phyloP scores from a whole-genome alignment of 306 rosid species.

The Alnus glutinosa region DNA sequence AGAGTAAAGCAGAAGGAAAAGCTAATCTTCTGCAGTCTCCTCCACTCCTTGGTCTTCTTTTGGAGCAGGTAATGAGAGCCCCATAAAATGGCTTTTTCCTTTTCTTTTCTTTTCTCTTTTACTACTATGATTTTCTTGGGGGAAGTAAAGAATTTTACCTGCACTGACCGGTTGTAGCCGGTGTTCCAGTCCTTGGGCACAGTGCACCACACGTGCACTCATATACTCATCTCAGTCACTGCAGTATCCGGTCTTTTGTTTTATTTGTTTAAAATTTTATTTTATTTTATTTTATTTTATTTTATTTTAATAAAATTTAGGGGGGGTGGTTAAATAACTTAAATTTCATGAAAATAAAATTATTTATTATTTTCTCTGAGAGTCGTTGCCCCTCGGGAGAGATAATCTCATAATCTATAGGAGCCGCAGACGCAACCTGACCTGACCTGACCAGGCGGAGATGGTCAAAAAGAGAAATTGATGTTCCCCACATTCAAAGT shows the following conservation, averaged over 20 bases:
- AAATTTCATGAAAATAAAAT: neutral
- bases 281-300: neutral
- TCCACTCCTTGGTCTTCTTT: conserved; percentile 35
- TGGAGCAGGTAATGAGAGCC: conserved; percentile 30
- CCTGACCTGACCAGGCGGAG: neutral
- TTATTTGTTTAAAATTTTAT: neutral
- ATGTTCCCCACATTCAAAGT: neutral
- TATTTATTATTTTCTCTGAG: neutral
- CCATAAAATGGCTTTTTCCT: neutral
- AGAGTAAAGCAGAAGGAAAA: neutral
- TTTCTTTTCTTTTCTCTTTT: neutral
- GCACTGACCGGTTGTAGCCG: conserved; percentile 32
- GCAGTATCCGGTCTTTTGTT: neutral
- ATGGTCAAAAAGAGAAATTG: conserved; percentile 8
- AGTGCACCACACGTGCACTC: conserved; percentile 47
- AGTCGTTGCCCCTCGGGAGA: conserved; percentile 1
- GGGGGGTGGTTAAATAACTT: neutral
- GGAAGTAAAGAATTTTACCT: conserved; percentile 15
- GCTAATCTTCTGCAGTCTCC: conserved; percentile 25
- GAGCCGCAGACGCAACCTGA: neutral
- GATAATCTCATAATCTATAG: neutral
- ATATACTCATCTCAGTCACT: conserved; percentile 12
- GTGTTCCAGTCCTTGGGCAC: conserved; percentile 25
- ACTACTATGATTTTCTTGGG: neutral
- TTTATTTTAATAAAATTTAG: neutral